Base-by-base conservation (phyloP, 2,329 filamentous ascomycete species). In the Xylaria sp. region DNA sequence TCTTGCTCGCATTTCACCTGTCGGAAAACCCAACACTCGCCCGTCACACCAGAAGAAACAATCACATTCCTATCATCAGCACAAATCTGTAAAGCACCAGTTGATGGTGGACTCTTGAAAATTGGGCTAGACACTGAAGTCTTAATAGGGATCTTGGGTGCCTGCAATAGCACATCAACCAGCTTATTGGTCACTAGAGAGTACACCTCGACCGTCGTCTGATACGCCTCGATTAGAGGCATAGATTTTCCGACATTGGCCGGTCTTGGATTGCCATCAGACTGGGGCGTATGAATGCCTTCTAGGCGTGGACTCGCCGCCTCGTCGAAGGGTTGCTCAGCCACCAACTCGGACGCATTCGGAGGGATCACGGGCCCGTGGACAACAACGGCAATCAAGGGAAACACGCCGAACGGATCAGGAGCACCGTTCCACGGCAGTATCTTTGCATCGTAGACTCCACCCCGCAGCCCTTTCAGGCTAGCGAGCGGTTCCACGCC, bases 131-230 rank as follows among this genome's bases (percentile, higher is more conserved):
- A 78, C 24, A 85, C 73, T 37, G 86, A 75, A 55, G 82, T 75
- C 65, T 81, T 78, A 64, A 90, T 72, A 43, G 84, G 75, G 49
- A 85, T 76, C 68, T 84, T 78, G 45, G 89, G 82, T 40, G 88
- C 86, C 63, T 86, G 83, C 56, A 95, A 86, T 7, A 97, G 76
- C 0, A 90, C 88, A 21, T 87, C 83, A 50, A 97, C 74, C 50
- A 84, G 83, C 57, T 83, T 80, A 63, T 86, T 87, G n/a, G 87
- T 90, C 63, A 83, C 85, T 55, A 97, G 76, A 1, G 92, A 97
- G 71, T 93, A 96, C 0, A 97, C 78, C 63, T 97, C 91, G 5
- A 96, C 91, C 0, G 88, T 88, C 0, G 92, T 97, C 71, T 96
- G 92, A 66, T 93, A 95, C 43, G 81, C 80, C 45, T 84, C 81